phyloP scores from a whole-genome alignment of 2,329 filamentous ascomycete species.

The Fusarium caatingaense region DNA sequence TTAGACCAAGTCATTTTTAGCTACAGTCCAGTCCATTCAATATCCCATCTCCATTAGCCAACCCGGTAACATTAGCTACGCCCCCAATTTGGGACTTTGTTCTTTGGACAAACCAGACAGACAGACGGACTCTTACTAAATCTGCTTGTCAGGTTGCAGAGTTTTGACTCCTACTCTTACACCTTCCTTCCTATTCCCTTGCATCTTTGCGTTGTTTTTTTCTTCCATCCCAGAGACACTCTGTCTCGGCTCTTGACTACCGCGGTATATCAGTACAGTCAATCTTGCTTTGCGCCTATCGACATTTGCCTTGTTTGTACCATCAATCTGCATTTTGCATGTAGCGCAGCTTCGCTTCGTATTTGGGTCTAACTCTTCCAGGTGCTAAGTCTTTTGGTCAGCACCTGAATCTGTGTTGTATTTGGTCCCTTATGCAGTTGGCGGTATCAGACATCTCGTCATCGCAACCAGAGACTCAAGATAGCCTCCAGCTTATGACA shows the following conservation, averaged over 20 bases:
- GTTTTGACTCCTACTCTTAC: constrained; percentile 24
- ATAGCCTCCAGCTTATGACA: constrained; percentile 9
- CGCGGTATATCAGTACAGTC: constrained; percentile 1
- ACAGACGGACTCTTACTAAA: constrained; percentile 30
- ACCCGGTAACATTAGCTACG: constrained; percentile 29
- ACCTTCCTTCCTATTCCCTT: constrained; percentile 12
- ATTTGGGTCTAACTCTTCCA: constrained; percentile 25
- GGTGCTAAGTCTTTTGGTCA: constrained; percentile 18
- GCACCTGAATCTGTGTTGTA: constrained; percentile 8
- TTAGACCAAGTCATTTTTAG: constrained; percentile 40
- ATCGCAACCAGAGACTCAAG: constrained; percentile 18
- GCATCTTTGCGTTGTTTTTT: constrained; percentile 20
- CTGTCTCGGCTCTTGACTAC: background rate
- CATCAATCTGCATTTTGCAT: constrained; percentile 22
- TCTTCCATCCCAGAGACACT: constrained; percentile 3
- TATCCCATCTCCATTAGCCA: constrained; percentile 16
- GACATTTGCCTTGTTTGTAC: constrained; percentile 18
- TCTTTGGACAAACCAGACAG: constrained; percentile 23
- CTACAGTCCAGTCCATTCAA: constrained; percentile 7
- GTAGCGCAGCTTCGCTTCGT: constrained; percentile 28
- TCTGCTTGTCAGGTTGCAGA: constrained; percentile 28
- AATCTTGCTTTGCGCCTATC: constrained; percentile 14
- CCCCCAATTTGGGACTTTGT: constrained; percentile 36
- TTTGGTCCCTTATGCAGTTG: constrained; percentile 11
- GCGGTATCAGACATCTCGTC: constrained; percentile 32